Evolutionary conservation across 441 rosid species (phyloP), one percentile per base, ranked within the genome.

Genomic region (Arabidopsis lyrata): DNA sequence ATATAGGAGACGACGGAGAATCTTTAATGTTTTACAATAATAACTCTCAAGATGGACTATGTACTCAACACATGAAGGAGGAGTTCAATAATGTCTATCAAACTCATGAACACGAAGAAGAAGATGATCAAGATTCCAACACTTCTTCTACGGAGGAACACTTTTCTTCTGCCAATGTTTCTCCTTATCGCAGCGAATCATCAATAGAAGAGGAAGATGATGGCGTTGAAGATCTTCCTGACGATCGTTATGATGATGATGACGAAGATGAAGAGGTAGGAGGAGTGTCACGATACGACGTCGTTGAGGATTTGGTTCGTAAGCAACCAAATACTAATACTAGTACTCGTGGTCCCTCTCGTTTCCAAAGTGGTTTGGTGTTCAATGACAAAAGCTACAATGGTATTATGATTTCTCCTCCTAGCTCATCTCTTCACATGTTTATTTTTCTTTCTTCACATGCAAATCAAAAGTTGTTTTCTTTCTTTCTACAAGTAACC

Each of bases 1-100:
- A 88, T 81, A 78, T 87, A 58, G 68, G 81, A 64, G 88, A 77
- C 2, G 90, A 86, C 8, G 91, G 96, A 20, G 91, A 88, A 55
- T 81, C 86, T 42, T 81, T 84, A 54, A 65, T 80, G 55, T 86
- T 86, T 69, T 72, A 81, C 78, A 75, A 71, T 18, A 73, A 78
- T 14, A 63, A 64, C 5, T 52, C 10, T 29, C 56, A 52, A 32
- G 70, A 7, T 70, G 68, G 45, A 8, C 15, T 24, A 41, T 53
- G 47, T 54, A 69, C 67, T 18, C 62, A 2, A 18, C 66, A 63
- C 66, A 61, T 18, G 83, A 79, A 61, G 55, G 78, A 53, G 44
- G 78, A 53, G 44, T 65, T 62, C 38, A 44, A 11, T 18, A 72
- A 35, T 58, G 68, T 44, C 47, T 72, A 72, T 66, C 73, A 71